A percentile compares a stretch with the other conserved stretches of the same genome.
phyloP scores from a whole-genome alignment of 495 filamentous ascomycete genomes.

The Aspergillus panamensis region DNA sequence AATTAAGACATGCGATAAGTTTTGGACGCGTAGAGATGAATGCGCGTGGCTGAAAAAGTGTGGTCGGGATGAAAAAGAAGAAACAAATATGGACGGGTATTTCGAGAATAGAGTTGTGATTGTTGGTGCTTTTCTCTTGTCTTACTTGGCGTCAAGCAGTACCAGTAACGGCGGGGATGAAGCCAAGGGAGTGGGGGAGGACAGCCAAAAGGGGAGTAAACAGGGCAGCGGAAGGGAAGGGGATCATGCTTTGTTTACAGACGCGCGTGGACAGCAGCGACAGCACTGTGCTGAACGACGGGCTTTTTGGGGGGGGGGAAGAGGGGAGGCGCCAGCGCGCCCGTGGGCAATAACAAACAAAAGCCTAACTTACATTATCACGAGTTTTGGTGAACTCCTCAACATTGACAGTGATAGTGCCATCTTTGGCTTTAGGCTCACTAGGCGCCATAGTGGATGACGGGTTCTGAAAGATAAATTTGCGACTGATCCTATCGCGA shows the following conservation, averaged over 20 bases:
- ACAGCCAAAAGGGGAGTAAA: conserved; percentile 2
- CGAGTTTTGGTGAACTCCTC: conserved; percentile 61
- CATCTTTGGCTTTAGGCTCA: conserved; percentile 30
- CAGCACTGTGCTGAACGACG: not conserved
- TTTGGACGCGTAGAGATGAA: not conserved
- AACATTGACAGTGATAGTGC: conserved; percentile 48
- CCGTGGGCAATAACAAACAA: conserved; percentile 7
- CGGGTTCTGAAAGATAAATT: not conserved
- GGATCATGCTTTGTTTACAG: conserved; percentile 11
- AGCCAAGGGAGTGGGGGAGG: not conserved
- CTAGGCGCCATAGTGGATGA: conserved; percentile 32
- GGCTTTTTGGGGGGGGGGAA: conserved; percentile 4
- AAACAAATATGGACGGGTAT: not conserved
- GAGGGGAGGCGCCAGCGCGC: not conserved
- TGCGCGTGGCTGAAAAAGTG: not conserved
- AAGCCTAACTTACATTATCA: conserved; percentile 61
- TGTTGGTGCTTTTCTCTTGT: not conserved
- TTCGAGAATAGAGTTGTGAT: not conserved
- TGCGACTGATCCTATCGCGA: conserved; percentile 8
- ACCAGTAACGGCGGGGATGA: not conserved
- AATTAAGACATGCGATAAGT: conserved; percentile 1
- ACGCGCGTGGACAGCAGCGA: conserved; percentile 8
- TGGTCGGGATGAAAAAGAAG: not conserved
- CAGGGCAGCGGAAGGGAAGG: not conserved
- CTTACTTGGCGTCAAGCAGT: not conserved